Evolutionary conservation across 2,329 filamentous ascomycete genomes (phyloP), one percentile per base, ranked within the genome.

Genomic region (Beauveria sp.): DNA sequence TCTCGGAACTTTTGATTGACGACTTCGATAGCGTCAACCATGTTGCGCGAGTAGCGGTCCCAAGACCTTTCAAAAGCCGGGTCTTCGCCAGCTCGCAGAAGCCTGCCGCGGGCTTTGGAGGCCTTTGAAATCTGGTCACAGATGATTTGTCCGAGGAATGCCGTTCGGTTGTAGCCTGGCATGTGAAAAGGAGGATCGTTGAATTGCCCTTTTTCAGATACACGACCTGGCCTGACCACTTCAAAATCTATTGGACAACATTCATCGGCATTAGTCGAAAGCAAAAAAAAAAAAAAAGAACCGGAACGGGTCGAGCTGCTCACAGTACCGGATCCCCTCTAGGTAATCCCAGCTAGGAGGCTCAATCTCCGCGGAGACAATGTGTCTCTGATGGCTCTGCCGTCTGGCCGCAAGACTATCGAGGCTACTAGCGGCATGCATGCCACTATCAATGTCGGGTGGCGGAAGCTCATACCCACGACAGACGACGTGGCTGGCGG

Each of bases 51-150:
- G 53, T 44, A 55, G 24, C 40, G 40, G 40, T 43, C 28, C 53
- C 53, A 55, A 3, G 53, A 55, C 40, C 4, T 18, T 28, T 34
- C 40, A 55, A 55, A 55, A 10, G 40, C 53, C 9, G 40, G 10
- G 26, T 55, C 53, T 18, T 55, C 40, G 41, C 53, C 53, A 2
- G 53, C 24, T n/a, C 2, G 4, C 4, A 55, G 26, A 8, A 55
- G 40, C 26, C 24, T 8, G 40, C 53, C 18, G 5, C 53, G 40
- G 40, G 40, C 41, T 20, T 55, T 55, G 22, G 53, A 55, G 24
- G 53, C 53, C 26, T 55, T 55, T 10, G 53, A 55, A 12, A 55
- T n/a, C 6, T 55, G 53, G n/a, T 55, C 53, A 14, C 53, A 55
- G 40, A 55, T 20, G 12, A 55, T 55, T n/a, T 55, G 40, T 9